These are phyloP conservation scores for Plasmodium coatneyi DNA, from an alignment of 169 alveolate genomes.

Conservation along the genomic window DNA sequence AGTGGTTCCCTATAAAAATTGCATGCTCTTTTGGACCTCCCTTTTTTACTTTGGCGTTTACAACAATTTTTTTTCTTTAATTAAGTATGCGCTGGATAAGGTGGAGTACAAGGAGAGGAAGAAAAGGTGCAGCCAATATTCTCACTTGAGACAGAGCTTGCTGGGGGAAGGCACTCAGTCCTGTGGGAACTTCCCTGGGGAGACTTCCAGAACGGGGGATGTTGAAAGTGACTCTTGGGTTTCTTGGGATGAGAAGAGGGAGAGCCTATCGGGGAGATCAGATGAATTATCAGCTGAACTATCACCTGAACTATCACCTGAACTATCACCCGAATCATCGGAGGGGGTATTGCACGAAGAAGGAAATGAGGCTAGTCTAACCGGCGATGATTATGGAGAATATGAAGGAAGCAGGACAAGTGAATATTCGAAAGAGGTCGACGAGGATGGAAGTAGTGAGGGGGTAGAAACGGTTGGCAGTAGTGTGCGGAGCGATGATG, in stretches of 20 bases:
- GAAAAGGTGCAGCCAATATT: not conserved
- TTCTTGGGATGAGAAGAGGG: not conserved
- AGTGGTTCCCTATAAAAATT: conserved; percentile 25
- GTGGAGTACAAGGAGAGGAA: conserved; percentile 6
- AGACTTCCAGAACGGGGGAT: not conserved
- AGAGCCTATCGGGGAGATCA: not conserved
- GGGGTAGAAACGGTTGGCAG: not conserved
- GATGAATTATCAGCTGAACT: too few relatives aligned
- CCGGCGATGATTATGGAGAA: not conserved
- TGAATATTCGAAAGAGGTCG: not conserved
- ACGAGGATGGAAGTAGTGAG: not conserved
- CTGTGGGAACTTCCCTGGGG: not conserved
- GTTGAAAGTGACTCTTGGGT: not conserved
- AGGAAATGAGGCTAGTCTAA: not conserved
- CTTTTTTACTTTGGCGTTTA: conserved; percentile 69
- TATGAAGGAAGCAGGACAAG: not conserved
- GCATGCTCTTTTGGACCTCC: conserved; percentile 48
- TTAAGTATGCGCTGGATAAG: conserved; percentile 58
- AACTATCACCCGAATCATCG: not conserved
- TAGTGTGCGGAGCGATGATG: not conserved
- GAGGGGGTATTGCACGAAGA: not conserved
- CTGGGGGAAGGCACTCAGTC: not conserved
- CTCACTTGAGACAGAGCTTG: not conserved
- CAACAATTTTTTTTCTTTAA: conserved; percentile 48
- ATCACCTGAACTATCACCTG: not conserved